These are phyloP conservation scores for Nitzschia sp. DNA, from an alignment of 108 stramenopile species.

Conservation along the genomic window DNA sequence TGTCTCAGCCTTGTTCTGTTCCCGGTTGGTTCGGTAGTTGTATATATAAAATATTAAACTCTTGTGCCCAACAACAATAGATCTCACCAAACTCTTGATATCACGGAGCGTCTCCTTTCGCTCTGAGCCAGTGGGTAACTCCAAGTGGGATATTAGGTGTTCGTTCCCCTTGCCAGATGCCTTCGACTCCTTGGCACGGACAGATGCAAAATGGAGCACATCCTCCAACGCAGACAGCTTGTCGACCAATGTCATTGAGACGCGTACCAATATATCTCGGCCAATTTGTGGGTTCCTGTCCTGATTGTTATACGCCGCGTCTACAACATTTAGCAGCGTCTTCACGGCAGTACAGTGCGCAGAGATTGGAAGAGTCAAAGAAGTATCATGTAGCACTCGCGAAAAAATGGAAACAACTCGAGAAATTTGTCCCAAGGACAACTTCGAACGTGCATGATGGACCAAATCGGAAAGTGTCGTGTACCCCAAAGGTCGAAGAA, in stretches of 20 bases:
- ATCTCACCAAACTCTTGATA: conserved; percentile 73
- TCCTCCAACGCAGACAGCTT: conserved; percentile 77
- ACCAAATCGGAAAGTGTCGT: conserved; percentile 89
- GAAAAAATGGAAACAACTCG: conserved; percentile 85
- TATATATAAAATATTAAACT: conserved; percentile 92
- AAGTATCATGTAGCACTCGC: conserved; percentile 81
- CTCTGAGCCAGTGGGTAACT: conserved; percentile 22
- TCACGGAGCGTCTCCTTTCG: conserved; percentile 47
- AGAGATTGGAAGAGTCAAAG: conserved; percentile 65
- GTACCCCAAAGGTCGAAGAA: conserved; percentile 85
- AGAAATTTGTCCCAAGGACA: conserved; percentile 83
- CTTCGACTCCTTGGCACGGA: conserved; percentile 7
- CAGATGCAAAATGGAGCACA: conserved; percentile 1
- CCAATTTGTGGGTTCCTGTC: conserved; percentile 76
- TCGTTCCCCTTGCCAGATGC: not conserved
- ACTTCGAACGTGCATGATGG: conserved; percentile 68
- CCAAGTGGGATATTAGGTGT: not conserved
- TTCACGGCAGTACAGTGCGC: conserved; percentile 89
- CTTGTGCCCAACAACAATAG: conserved; percentile 90
- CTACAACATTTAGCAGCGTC: conserved; percentile 85
- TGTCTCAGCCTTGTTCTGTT: conserved; percentile 44
- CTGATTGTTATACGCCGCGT: conserved; percentile 80
- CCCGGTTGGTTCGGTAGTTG: conserved; percentile 67
- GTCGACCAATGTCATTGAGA: conserved; percentile 73
- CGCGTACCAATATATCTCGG: conserved; percentile 78